Evolutionary conservation across 2,329 filamentous ascomycete species (phyloP), one percentile per base, ranked within the genome.

Genomic region (Curvularia sp.): DNA sequence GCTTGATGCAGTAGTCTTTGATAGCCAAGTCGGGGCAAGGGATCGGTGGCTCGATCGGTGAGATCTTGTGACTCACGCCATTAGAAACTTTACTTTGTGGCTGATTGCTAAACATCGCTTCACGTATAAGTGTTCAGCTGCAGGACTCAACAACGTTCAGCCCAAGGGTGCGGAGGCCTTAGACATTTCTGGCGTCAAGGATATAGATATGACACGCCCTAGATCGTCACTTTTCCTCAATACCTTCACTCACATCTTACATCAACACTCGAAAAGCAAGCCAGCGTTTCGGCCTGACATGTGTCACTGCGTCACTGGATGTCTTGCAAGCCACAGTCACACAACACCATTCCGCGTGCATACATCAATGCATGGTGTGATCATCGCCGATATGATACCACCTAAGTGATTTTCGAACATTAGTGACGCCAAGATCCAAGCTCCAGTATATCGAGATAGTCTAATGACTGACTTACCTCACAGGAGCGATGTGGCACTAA

Each of bases 1-100:
- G 26, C 24, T 44, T 46, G 18, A 54, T 41, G 28, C 43, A 42
- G 28, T 46, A 54, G 18, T 54, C 51, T 47, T 47, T 47, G 51
- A 54, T 43, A 43, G 41, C 41, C n/a, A n/a, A 20, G 22, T 48
- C 41, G 18, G 41, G 41, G 22, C 22, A 26, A 44, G 42, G 42
- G 22, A 18, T 26, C 20, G 42, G 26, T 44, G 42, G 42, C 20
- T 44, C 42, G 13, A 44, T 44, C 22, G 22, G 8, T 44, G 13
- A 44, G 20, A 44, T 28, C 9, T 44, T 44, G 42, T 44, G 42
- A 44, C 9, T 43, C 20, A 43, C 12, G 9, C 42, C 20, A 44
- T 44, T 12, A 44, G 20, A 26, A 44, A 44, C 7, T 15, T 18
- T n/a, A 39, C 38, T n/a, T n/a, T n/a, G n/a, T n/a, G n/a, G n/a